Base-by-base conservation (phyloP, 768 basidiomycete species). In the Sporobolomyces roseus region DNA sequence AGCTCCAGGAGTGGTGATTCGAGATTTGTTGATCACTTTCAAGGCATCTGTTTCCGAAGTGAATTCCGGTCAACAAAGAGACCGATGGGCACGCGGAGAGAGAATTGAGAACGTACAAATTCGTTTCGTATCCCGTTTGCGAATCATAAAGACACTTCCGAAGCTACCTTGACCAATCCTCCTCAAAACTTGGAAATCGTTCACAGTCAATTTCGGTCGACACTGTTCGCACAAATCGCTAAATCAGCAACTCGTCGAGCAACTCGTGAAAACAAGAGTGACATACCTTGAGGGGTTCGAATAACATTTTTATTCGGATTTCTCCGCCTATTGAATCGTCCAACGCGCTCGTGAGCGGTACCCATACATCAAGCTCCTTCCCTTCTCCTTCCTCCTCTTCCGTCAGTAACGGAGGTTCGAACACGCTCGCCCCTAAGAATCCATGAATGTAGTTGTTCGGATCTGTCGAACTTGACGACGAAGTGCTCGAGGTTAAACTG, bases 21-120 rank as follows among this genome's bases (percentile, higher is more conserved):
- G 97, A 93, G 80, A 93, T 92, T 98, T 98, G 27, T 90, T 93
- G 45, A 98, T 84, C 64, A 97, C 90, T 76, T 98, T 98, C 92
- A 98, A 94, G 52, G 94, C 94, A 81, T 96, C 97, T 64, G 41
- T 32, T 30, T n/a, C 17, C n/a, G 33, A n/a, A 23, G 21, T 13
- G 36, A 41, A 23, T 27, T 41, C 46, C 56, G 46, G 4, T n/a
- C 35, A 46, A 23, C 3, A 0, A 23, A 38, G 38, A 41, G 36
- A 38, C 17, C 38, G 8, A 41, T 3, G 25, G 12, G 52, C 21
- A 41, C 9, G 7, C 33, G 33, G 21, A 21, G 50, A 23, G 25
- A 54, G 17, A 13, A 27, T 30, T 17, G 33, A 41, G 30, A 32
- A 46, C 63, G 25, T 23, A 64, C 58, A 68, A 80, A 98, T 96